Conservation (phyloP, 2,329 filamentous ascomycete species). For the Aspergillus sp. region DNA sequence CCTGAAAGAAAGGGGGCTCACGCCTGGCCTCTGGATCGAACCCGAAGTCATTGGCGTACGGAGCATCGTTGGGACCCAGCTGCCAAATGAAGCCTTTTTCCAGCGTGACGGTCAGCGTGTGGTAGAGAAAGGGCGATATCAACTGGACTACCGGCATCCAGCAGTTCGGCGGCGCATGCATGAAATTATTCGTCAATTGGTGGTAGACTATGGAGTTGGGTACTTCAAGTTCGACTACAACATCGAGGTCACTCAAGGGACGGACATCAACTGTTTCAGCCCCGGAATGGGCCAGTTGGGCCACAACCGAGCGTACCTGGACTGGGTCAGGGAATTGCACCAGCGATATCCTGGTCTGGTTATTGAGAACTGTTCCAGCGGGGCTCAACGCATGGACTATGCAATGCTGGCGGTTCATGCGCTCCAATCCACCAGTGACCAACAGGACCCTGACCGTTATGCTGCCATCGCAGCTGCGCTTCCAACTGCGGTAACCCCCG, state of each 20-base stretch:
- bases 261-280: slow-evolving; percentile 23
- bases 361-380: slow-evolving; percentile 39
- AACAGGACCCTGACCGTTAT: slow-evolving; percentile 33
- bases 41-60: slow-evolving; percentile 36
- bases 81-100: slow-evolving; percentile 35
- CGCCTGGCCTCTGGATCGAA: slow-evolving; percentile 36
- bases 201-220: slow-evolving; percentile 26
- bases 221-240: slow-evolving; percentile 43
- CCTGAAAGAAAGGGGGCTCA: slow-evolving; percentile 25
- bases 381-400: slow-evolving; percentile 38
- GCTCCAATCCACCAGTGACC: slow-evolving; percentile 37
- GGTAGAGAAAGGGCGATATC: slow-evolving; percentile 32
- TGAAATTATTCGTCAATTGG: slow-evolving; percentile 22
- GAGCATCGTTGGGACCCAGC: slow-evolving; percentile 21
- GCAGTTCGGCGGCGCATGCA: slow-evolving; percentile 24
- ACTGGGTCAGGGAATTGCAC: slow-evolving; percentile 28
- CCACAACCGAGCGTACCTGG: slow-evolving; percentile 34
- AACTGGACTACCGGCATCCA: slow-evolving; percentile 34
- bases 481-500: slow-evolving; percentile 35
- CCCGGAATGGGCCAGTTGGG: slow-evolving; percentile 26
- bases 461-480: slow-evolving; percentile 30
- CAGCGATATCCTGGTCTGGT: slow-evolving; percentile 28
- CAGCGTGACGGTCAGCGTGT: slow-evolving; percentile 30
- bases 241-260: slow-evolving; percentile 35
- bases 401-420: slow-evolving; percentile 33